These are phyloP conservation scores for Talinum fruticosum DNA, from an alignment of 148 eudicot species.

Conservation along the genomic window DNA sequence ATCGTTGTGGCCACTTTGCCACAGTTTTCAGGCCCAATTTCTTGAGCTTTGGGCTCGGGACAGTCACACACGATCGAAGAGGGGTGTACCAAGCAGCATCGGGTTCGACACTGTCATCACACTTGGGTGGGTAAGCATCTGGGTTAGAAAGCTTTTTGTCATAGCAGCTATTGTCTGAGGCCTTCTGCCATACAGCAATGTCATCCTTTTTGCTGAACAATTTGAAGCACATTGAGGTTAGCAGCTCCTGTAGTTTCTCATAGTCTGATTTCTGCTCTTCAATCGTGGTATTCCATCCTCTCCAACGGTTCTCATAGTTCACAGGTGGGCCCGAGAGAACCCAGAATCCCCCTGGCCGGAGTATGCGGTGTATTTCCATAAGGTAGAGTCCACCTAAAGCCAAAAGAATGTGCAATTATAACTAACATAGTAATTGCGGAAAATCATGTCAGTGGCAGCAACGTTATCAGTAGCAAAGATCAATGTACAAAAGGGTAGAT, in stretches of 20 bases:
- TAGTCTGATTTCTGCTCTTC: slow-evolving; percentile 72
- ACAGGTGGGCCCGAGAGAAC: slow-evolving; percentile 96
- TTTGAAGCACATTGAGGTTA: slow-evolving; percentile 79
- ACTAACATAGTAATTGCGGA: not conserved
- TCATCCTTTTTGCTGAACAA: slow-evolving; percentile 67
- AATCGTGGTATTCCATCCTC: slow-evolving; percentile 87
- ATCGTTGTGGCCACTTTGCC: slow-evolving; percentile 75
- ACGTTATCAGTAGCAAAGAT: too few species aligned
- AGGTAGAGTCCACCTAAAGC: slow-evolving; percentile 83
- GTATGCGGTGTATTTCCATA: slow-evolving; percentile 83
- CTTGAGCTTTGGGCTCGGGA: slow-evolving; percentile 53
- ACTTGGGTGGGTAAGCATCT: slow-evolving; percentile 69
- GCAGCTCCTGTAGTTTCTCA: slow-evolving; percentile 61
- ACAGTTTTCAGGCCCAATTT: slow-evolving; percentile 46
- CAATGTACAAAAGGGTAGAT: too few species aligned
- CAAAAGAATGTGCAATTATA: not conserved
- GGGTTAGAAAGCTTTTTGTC: slow-evolving; percentile 52
- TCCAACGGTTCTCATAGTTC: slow-evolving; percentile 73
- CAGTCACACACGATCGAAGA: slow-evolving; percentile 73
- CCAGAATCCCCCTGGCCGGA: slow-evolving; percentile 97
- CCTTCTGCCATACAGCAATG: slow-evolving; percentile 89
- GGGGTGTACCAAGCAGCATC: slow-evolving; percentile 99
- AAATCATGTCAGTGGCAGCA: too few species aligned
- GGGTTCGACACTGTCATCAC: slow-evolving; percentile 87
- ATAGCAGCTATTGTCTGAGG: slow-evolving; percentile 59